Conservation (phyloP, 768 basidiomycete species). For the Suillus alpinus region DNA sequence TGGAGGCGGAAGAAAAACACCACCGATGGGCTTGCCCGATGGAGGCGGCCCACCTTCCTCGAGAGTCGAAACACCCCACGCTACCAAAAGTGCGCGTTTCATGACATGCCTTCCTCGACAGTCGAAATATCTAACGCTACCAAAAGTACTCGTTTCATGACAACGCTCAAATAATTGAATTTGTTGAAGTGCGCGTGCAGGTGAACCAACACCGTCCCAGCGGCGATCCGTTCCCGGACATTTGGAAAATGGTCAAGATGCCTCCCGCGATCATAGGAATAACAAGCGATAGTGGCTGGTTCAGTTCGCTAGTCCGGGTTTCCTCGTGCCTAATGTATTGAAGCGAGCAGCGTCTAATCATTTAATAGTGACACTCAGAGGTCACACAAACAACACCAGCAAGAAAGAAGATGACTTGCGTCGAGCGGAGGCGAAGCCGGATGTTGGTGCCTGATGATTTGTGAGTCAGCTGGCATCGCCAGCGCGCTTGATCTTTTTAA, state of each 20-base stretch:
- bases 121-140: too few species aligned
- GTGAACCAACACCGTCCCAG: not conserved
- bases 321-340: not conserved
- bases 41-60: not conserved
- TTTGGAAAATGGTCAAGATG: not conserved
- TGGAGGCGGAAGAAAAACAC: not conserved
- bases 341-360: not conserved
- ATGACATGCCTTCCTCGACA: too few species aligned
- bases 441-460: not conserved
- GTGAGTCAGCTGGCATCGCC: not conserved
- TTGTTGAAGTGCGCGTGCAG: not conserved
- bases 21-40: not conserved
- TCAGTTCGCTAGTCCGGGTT: not conserved
- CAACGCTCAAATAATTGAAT: not conserved
- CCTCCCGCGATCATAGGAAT: slow-evolving; percentile 1
- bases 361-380: not conserved
- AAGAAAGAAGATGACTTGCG: not conserved
- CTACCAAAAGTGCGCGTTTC: not conserved
- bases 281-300: not conserved
- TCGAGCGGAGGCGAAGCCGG: not conserved
- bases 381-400: not conserved
- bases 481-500: not conserved
- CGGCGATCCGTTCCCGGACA: not conserved
- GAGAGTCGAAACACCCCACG: not conserved
- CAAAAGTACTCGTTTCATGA: not conserved